Conservation (phyloP, 306 rosid genomes). For the Echinosophora koreensis region DNA sequence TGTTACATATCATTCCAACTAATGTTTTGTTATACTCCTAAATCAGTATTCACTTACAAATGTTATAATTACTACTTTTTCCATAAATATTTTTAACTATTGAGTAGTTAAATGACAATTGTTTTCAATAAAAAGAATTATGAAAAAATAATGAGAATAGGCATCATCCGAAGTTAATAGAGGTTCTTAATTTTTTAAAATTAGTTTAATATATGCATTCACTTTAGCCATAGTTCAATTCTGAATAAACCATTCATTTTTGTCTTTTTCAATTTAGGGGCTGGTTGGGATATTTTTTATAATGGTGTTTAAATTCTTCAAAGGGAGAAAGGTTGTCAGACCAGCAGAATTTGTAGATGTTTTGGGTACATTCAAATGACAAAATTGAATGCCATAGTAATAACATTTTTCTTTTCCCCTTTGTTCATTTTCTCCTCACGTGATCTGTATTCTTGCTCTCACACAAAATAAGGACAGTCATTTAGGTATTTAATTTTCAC, state of each 20-base stretch:
- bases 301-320: constrained; percentile 31
- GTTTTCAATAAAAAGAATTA: not conserved
- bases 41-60: too few species aligned
- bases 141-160: not conserved
- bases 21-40: too few species aligned
- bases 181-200: not conserved
- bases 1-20: not conserved
- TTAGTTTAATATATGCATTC: not conserved
- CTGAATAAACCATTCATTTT: not conserved
- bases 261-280: not conserved
- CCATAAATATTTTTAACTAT: not conserved
- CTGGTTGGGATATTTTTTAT: constrained; percentile 18
- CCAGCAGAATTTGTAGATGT: constrained; percentile 23
- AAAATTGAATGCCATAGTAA: constrained; percentile 7
- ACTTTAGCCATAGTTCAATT: constrained; percentile 11
- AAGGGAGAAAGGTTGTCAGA: not conserved
- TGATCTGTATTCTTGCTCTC: not conserved
- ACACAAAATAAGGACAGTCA: not conserved
- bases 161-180: not conserved
- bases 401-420: not conserved
- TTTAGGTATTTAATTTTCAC: constrained; percentile 12
- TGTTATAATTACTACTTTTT: not conserved
- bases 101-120: not conserved
- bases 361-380: constrained; percentile 25
- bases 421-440: constrained; percentile 23